A percentile compares a stretch with the other conserved stretches of the same genome.
Conservation (phyloP, 83 land plant species). For the Picea abies region DNA sequence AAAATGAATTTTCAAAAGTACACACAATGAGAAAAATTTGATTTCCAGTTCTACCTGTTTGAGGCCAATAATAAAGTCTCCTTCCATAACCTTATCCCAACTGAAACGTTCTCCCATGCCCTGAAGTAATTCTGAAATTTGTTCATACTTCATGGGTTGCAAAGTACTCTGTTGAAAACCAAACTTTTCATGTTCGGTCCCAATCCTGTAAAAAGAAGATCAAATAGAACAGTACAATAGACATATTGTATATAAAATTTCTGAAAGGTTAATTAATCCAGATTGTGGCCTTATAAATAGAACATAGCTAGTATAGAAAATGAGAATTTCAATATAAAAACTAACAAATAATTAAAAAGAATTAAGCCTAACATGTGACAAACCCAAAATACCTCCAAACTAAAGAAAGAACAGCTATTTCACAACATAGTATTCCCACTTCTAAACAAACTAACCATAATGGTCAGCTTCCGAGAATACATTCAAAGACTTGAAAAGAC, state of each 20-base stretch:
- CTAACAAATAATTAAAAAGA: not conserved
- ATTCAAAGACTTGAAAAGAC: not conserved
- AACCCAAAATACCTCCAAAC: not conserved
- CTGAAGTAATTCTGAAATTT: conserved; percentile 81
- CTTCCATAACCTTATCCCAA: conserved; percentile 96
- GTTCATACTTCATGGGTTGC: conserved; percentile 87
- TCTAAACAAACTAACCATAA: not conserved
- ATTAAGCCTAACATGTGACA: too few species aligned
- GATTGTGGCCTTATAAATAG: not conserved
- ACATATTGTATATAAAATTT: not conserved
- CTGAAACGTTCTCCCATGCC: conserved; percentile 89
- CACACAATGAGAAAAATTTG: not conserved
- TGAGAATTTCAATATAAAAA: not conserved
- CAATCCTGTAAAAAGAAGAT: conserved; percentile 65
- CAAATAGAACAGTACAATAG: not conserved
- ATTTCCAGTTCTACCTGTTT: conserved; percentile 54
- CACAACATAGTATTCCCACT: too few species aligned
- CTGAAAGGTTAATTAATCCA: not conserved
- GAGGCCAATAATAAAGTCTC: conserved; percentile 85
- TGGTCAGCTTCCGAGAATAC: not conserved
- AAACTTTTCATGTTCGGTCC: conserved; percentile 99
- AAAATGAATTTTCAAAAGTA: not conserved
- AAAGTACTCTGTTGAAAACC: conserved; percentile 82
- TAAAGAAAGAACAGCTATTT: not conserved
- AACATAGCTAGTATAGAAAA: not conserved